Base-by-base conservation (phyloP, 257 asterid species). In the Leptodermis oblonga region DNA sequence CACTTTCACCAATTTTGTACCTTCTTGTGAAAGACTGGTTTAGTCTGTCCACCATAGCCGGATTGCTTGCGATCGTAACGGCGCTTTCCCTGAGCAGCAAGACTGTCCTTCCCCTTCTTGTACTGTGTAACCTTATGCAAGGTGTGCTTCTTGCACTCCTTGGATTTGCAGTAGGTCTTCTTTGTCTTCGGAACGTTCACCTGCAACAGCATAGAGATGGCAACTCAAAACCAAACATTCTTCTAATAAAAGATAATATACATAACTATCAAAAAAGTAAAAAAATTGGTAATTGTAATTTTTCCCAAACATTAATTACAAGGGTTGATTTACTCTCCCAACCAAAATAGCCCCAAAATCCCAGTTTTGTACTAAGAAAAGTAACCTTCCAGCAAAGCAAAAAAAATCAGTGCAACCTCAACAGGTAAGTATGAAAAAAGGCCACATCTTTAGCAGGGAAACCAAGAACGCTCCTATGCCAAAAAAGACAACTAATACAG, bases 21-120 rank as follows among this genome's bases (percentile, higher is more conserved):
- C 96, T 89, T 89, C 86, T 89, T 89, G 92, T 89, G 96, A 81
- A 89, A 89, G 51, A 89, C 91, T 2, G 94, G 96, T 72, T 89
- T 89, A 33, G 96, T 89, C 83, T 89, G 96, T 13, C 96, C 96
- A 74, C 96, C 96, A 79, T 89, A 89, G 37, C 96, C 96, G 0
- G 96, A 89, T 77, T 89, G 96, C 76, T 89, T 89, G 54, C 96
- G 89, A 49, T 89, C 96, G 46, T 89, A 89, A 42, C 96, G 89
- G 3, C 94, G 91, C 84, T 89, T 89, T 14, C 96, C 96, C 68
- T 86, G 91, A 30, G 77, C 96, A 41, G 96, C 94, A 6, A 86
- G 74, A 67, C 91, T 83, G 59, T 86, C 93, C 65, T 89, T 86
- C 0, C 93, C 96, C 71, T 86, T 89, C 79, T 86, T 89, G 75